Evolutionary conservation across 208 protist species (phyloP), one percentile per base, ranked within the genome.

Genomic region (Acanthamoeba royreba): DNA sequence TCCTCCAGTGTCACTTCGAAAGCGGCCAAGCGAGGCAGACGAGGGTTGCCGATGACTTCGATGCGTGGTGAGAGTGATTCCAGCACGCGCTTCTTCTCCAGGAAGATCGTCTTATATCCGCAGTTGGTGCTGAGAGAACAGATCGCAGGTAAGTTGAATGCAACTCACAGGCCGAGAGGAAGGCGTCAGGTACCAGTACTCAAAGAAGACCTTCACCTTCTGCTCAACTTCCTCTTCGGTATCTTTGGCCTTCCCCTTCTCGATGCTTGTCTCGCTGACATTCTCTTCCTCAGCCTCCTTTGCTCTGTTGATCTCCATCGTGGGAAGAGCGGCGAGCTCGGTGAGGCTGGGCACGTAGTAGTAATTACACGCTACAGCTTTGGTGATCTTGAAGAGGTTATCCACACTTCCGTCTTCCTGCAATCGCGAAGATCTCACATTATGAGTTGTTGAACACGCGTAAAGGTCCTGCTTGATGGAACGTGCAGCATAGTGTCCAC

Each of bases 361-460:
- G 86, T 92, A 92, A 52, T 92, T 92, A 31, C 58, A 92, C 43
- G 28, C 61, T 4, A 74, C 86, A 77, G 86, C 86, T 13, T 35
- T 43, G 22, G 86, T 92, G 35, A 92, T 92, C 19, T 55, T 72
- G 38, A 92, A 92, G 40, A 92, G 22, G 49, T 92, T 92, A 35
- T 92, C 86, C 53, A 92, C 61, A 35, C 86, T 92, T 8, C 86
- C 86, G 52, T 92, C 86, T 17, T 22, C 86, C 86, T 74, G 61
- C 19, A 28, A 55, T 19, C 9, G 55, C 25, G 33, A 2, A 28
- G 28, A 9, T 4, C 4, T 61, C 0, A 0, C 0, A 40, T 40
- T 0, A 69, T 69, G 5, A 15, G 28, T 15, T 7, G 55, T 66
- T 31, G 33, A 31, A 66, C 5, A 31, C 15, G 2, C 8, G 0